Percentiles rank a stretch among this genome's conserved stretches.
These are phyloP conservation scores for Striga hermonthica DNA, from an alignment of 305 asterid species.

Conservation along the genomic window DNA sequence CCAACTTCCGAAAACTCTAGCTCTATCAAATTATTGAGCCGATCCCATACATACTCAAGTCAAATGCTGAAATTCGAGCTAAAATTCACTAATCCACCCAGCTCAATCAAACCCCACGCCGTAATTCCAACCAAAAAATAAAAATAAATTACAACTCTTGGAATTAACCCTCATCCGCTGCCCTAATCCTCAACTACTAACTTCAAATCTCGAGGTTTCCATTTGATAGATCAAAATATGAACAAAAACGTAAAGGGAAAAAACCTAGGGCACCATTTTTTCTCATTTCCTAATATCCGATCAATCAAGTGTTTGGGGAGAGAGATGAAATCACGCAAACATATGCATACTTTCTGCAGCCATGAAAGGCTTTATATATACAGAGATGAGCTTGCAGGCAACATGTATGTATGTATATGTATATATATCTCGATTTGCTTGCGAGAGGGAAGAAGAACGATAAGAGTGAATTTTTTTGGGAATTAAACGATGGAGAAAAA, in stretches of 20 bases:
- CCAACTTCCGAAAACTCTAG: conserved; percentile 18
- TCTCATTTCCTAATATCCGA: conserved; percentile 32
- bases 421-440: conserved; percentile 30
- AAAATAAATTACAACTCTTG: conserved; percentile 10
- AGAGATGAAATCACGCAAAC: conserved; percentile 26
- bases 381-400: conserved; percentile 11
- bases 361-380: conserved; percentile 21
- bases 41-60: conserved; percentile 36
- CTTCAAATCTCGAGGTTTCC: conserved; percentile 35
- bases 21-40: conserved; percentile 27
- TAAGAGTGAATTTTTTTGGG: conserved; percentile 21
- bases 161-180: conserved; percentile 24
- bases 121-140: conserved; percentile 31
- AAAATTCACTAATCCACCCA: conserved; percentile 33
- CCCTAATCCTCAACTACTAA: conserved; percentile 37
- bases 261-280: conserved; percentile 37
- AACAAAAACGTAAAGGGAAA: conserved; percentile 22
- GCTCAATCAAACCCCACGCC: conserved; percentile 34
- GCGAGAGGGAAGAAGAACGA: conserved; percentile 21
- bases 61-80: conserved; percentile 34
- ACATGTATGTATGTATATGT: conserved; percentile 17
- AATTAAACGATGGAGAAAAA: conserved; percentile 30
- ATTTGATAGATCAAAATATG: conserved; percentile 31
- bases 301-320: conserved; percentile 30
- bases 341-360: not conserved